Evolutionary conservation across 148 eudicot genomes (phyloP).

Genomic region (Camellia granthamiana): DNA sequence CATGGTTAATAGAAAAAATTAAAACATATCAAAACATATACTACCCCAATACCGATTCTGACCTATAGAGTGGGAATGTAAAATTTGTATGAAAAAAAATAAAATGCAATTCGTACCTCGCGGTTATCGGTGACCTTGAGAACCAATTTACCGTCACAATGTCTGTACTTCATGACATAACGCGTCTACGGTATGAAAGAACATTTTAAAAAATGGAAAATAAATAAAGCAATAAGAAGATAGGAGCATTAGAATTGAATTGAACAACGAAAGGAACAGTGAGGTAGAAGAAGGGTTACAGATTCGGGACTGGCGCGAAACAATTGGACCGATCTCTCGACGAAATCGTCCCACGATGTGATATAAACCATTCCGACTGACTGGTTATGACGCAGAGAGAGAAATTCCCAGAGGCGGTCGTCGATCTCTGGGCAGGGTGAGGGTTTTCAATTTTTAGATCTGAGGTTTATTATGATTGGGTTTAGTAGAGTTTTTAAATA

Average conservation of each 20-base stretch:
- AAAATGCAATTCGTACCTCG: slow-evolving; percentile 41
- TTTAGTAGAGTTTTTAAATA: too few species aligned
- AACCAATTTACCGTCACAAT: slow-evolving; percentile 88
- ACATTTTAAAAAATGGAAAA: not conserved
- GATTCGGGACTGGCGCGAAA: slow-evolving; percentile 72
- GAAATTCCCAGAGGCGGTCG: slow-evolving; percentile 3
- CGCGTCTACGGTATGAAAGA: slow-evolving; percentile 45
- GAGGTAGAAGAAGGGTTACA: slow-evolving; percentile 25
- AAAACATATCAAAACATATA: not conserved
- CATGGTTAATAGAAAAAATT: not conserved
- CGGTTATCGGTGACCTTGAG: slow-evolving; percentile 90
- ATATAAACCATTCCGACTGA: slow-evolving; percentile 43
- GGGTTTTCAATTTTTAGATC: not conserved
- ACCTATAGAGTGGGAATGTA: too few species aligned
- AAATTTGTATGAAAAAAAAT: too few species aligned
- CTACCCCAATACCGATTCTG: not conserved
- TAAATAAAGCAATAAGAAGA: not conserved
- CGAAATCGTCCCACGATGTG: slow-evolving; percentile 78
- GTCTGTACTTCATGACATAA: slow-evolving; percentile 79
- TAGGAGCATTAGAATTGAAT: not conserved
- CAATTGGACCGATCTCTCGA: slow-evolving; percentile 69
- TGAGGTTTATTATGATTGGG: not conserved
- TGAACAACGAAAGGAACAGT: not conserved
- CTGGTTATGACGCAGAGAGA: not conserved
- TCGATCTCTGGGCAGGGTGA: not conserved